Evolutionary conservation across 331 rosid genomes (phyloP).

Genomic region (Phaseolus coccineus): DNA sequence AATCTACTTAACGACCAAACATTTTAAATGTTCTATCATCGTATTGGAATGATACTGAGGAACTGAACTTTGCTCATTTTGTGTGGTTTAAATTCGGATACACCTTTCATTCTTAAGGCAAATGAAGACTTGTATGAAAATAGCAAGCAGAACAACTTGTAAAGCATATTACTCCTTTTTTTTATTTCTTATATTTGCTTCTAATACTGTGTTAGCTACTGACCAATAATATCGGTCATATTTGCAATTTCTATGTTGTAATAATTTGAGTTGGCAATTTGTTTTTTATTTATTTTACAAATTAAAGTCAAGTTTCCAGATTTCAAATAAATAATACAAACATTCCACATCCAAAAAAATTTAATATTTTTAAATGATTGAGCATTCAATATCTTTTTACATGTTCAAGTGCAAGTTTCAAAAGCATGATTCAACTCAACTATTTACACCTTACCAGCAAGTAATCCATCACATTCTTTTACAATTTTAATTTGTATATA

Average conservation of each 20-base stretch:
- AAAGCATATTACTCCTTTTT: conserved; percentile 19
- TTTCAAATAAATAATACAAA: too few relatives aligned
- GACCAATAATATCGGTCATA: conserved; percentile 4
- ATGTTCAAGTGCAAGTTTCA: too few relatives aligned
- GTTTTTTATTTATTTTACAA: too few relatives aligned
- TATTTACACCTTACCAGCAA: too few relatives aligned
- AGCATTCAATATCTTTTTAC: too few relatives aligned
- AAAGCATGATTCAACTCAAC: too few relatives aligned
- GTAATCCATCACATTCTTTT: too few relatives aligned
- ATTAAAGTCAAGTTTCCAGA: too few relatives aligned
- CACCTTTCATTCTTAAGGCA: conserved; percentile 29
- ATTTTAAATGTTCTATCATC: conserved; percentile 15
- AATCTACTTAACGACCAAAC: conserved; percentile 37
- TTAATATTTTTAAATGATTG: too few relatives aligned
- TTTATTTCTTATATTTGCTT: conserved; percentile 24
- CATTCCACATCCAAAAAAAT: too few relatives aligned
- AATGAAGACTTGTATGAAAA: conserved; percentile 13
- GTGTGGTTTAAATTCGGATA: conserved; percentile 14
- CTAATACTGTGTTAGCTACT: conserved; percentile 14
- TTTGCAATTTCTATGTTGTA: not conserved
- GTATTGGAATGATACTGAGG: conserved; percentile 19
- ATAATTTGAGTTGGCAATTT: not conserved
- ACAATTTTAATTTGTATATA: too few relatives aligned
- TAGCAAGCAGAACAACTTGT: not conserved
- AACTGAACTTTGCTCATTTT: conserved; percentile 18